Conservation (phyloP, 2,329 filamentous ascomycete genomes). For the Alternaria sp. region DNA sequence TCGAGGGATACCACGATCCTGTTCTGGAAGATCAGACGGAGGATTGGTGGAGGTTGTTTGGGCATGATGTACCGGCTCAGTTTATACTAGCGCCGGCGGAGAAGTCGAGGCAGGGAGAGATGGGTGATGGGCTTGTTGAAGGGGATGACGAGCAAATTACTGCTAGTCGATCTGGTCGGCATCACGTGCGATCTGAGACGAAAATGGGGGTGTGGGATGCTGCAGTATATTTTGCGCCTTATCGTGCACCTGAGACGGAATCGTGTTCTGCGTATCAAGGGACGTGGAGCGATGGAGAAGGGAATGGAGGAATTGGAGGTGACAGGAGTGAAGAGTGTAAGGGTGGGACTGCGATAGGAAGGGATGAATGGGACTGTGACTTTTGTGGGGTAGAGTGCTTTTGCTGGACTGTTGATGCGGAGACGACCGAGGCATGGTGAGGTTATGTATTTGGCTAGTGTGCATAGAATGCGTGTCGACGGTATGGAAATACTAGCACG, state of each 20-base stretch:
- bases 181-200: neutral
- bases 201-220: neutral
- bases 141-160: no score
- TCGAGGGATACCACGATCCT: neutral
- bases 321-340: rapidly evolving
- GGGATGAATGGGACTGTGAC: conserved; percentile 30
- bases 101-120: no score
- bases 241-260: neutral
- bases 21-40: neutral
- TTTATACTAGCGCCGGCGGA: neutral
- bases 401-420: conserved; percentile 12
- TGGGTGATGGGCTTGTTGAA: no score
- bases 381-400: conserved; percentile 34
- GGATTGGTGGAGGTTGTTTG: neutral
- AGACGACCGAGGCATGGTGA: neutral
- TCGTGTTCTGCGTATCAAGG: neutral
- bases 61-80: neutral
- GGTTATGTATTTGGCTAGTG: neutral
- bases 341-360: rapidly evolving
- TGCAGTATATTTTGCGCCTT: conserved; percentile 6
- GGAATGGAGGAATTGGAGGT: neutral
- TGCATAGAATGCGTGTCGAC: neutral
- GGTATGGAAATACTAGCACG: neutral
- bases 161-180: no score
- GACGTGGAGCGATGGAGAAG: no score